Conservation (phyloP, 352 stramenopile genomes). For the Phytophthora megakarya region DNA sequence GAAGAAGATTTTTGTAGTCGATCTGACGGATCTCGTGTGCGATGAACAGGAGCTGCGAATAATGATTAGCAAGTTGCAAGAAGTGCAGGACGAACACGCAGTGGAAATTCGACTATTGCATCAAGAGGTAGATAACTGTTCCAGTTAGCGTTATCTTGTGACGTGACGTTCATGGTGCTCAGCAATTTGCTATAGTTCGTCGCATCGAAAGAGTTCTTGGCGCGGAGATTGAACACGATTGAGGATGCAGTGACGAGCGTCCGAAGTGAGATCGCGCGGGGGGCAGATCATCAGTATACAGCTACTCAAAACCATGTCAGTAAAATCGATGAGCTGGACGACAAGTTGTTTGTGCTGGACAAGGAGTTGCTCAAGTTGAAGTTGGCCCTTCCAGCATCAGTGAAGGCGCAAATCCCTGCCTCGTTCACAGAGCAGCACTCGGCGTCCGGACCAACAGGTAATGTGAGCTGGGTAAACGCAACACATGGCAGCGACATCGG, state of each 20-base stretch:
- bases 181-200: slow-evolving; percentile 14
- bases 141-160: not conserved
- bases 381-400: slow-evolving; percentile 50
- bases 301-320: slow-evolving; percentile 27
- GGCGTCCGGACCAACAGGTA: not conserved
- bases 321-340: slow-evolving; percentile 50
- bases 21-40: slow-evolving; percentile 14
- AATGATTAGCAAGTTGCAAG: slow-evolving; percentile 46
- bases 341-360: slow-evolving; percentile 64
- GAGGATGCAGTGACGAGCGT: slow-evolving; percentile 51
- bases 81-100: slow-evolving; percentile 47
- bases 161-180: not conserved
- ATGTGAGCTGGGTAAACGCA: slow-evolving; percentile 17
- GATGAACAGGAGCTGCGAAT: slow-evolving; percentile 46
- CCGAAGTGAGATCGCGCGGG: slow-evolving; percentile 38
- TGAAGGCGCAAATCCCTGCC: slow-evolving; percentile 42
- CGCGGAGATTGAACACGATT: slow-evolving; percentile 42
- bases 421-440: slow-evolving; percentile 16
- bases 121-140: slow-evolving; percentile 40
- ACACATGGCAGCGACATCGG: slow-evolving; percentile 20
- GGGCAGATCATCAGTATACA: slow-evolving; percentile 39
- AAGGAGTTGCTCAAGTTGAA: slow-evolving; percentile 76
- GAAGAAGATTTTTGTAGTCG: not conserved
- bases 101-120: slow-evolving; percentile 53
- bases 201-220: slow-evolving; percentile 47